Evolutionary conservation across 352 stramenopile species (phyloP).

Genomic region (Phytopythium aichiense): DNA sequence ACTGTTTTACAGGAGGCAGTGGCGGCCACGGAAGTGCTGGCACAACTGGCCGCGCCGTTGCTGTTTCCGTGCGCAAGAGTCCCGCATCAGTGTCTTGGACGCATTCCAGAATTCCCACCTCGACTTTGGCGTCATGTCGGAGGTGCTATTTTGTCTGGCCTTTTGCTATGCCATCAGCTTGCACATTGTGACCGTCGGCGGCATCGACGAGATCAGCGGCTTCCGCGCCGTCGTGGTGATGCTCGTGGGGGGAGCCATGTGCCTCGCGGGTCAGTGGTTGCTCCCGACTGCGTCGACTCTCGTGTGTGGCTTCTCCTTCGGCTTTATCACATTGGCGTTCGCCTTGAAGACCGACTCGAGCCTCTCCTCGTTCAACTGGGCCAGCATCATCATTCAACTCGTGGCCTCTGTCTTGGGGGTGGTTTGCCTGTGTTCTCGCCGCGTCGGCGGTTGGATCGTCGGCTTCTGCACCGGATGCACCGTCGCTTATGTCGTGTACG

Average conservation of each 20-base stretch:
- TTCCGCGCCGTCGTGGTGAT: constrained; percentile 26
- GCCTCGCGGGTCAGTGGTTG: constrained; percentile 7
- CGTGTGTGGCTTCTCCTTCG: not conserved
- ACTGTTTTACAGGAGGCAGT: too few relatives aligned
- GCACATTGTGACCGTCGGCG: too few relatives aligned
- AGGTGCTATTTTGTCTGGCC: too few relatives aligned
- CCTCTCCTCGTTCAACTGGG: too few relatives aligned
- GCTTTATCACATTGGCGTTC: not conserved
- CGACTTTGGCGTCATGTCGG: too few relatives aligned
- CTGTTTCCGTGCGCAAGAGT: too few relatives aligned
- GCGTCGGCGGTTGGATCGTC: not conserved
- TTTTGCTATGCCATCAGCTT: too few relatives aligned
- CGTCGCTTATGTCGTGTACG: not conserved
- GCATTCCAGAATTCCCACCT: too few relatives aligned
- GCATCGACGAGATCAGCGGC: not conserved
- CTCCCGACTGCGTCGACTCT: not conserved
- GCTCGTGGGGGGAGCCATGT: constrained; percentile 27
- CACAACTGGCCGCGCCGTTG: too few relatives aligned
- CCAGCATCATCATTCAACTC: not conserved
- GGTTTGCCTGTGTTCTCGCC: not conserved
- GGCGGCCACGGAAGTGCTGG: too few relatives aligned
- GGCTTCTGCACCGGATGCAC: not conserved
- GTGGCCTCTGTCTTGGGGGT: not conserved
- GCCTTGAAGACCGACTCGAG: not conserved
- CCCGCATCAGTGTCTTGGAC: too few relatives aligned